A percentile compares a stretch with the other conserved stretches of the same genome.
These are phyloP conservation scores for Aethionema arabicum DNA, from an alignment of 345 rosid species.

Conservation along the genomic window DNA sequence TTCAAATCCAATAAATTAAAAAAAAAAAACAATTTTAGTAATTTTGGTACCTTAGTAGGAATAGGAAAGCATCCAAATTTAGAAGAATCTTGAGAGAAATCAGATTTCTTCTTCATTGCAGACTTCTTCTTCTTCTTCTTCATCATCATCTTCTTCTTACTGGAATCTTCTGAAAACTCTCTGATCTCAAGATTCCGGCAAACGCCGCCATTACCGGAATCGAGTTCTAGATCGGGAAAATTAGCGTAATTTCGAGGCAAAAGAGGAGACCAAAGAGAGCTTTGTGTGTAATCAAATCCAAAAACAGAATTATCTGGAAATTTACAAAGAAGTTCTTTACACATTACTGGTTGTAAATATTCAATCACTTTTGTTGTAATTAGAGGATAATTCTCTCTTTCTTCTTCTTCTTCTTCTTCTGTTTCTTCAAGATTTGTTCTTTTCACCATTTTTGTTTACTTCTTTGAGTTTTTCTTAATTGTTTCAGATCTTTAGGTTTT, in stretches of 20 bases:
- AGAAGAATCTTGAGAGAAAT: constrained; percentile 44
- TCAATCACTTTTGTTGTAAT: constrained; percentile 65
- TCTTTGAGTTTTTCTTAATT: not conserved
- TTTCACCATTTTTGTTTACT: constrained; percentile 23
- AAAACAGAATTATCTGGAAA: constrained; percentile 77
- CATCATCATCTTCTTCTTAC: constrained; percentile 16
- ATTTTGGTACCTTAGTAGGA: constrained; percentile 45
- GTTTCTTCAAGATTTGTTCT: not conserved
- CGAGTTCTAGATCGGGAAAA: constrained; percentile 42
- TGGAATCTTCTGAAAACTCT: constrained; percentile 22
- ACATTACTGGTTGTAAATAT: constrained; percentile 71
- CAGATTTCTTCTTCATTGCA: constrained; percentile 36
- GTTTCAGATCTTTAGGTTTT: constrained; percentile 3
- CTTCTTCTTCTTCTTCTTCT: constrained; percentile 41
- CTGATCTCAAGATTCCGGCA: constrained; percentile 41
- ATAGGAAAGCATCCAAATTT: constrained; percentile 49
- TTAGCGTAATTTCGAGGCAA: constrained; percentile 51
- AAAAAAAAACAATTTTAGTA: not conserved
- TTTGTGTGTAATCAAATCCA: constrained; percentile 73
- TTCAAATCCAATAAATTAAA: not conserved
- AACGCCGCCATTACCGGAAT: constrained; percentile 39
- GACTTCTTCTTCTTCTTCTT: constrained; percentile 34
- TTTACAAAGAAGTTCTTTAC: constrained; percentile 69
- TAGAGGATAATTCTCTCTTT: constrained; percentile 38
- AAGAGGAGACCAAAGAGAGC: constrained; percentile 94